phyloP scores from a whole-genome alignment of 1,284 basidiomycete species.

The Gomphus sp. region DNA sequence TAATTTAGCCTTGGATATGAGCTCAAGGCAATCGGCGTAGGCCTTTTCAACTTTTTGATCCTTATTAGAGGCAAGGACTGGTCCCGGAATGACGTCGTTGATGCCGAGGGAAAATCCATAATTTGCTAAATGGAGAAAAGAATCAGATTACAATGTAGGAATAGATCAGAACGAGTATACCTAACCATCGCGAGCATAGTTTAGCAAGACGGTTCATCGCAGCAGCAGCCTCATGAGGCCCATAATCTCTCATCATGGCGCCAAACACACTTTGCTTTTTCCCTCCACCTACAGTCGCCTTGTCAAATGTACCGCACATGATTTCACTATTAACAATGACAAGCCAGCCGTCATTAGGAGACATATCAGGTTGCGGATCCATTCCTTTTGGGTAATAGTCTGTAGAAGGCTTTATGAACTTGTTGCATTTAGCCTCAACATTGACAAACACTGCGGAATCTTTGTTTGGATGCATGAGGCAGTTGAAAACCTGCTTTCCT shows the following conservation, averaged over 20 bases:
- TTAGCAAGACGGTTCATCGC: conserved; percentile 98
- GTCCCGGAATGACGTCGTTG: conserved; percentile 97
- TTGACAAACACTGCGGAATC: conserved; percentile 82
- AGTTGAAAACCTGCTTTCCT: conserved; percentile 96
- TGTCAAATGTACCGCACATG: conserved; percentile 99
- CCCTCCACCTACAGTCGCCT: conserved; percentile 94
- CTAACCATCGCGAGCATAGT: conserved; percentile 89
- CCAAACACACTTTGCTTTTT: conserved; percentile 99
- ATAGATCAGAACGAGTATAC: conserved; percentile 32
- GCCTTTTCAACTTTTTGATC: conserved; percentile 84
- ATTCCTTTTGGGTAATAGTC: conserved; percentile 50
- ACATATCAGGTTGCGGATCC: conserved; percentile 72
- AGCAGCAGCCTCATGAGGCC: conserved; percentile 85
- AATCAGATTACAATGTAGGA: background rate
- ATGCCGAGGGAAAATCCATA: conserved; percentile 98
- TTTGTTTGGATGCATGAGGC: conserved; percentile 93
- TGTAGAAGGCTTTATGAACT: conserved; percentile 75
- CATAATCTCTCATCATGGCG: conserved; percentile 96
- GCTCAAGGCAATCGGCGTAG: conserved; percentile 80
- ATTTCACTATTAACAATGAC: conserved; percentile 98
- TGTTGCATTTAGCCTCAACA: conserved; percentile 94
- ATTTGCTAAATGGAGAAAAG: conserved; percentile 55
- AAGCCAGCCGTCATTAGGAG: conserved; percentile 96
- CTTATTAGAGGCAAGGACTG: conserved; percentile 72
- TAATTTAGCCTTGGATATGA: conserved; percentile 86